Evolutionary conservation across 1,139 yeast species (phyloP), one percentile per base, ranked within the genome.

Genomic region (Saccharomycopsis hybrid): DNA sequence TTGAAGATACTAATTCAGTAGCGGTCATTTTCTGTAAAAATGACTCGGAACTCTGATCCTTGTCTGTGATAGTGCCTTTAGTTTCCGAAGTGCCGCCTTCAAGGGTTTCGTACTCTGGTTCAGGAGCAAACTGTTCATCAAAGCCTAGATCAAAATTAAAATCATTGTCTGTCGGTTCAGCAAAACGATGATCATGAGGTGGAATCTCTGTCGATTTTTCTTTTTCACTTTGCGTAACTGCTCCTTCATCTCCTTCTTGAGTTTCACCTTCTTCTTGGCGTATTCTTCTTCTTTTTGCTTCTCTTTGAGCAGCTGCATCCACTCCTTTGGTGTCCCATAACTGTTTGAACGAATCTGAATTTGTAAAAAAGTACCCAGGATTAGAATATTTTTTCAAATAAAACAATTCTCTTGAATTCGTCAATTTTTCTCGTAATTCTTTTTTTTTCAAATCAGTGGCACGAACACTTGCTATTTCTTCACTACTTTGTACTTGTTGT

Each of bases 1-100:
- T 18, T 3, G 54, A 51, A 4, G 54, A 43, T 8, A 49, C 48
- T 27, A 50, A 42, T 18, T 50, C 53, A 38, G 43, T 44, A n/a
- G 48, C 32, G 25, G 55, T 44, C 11, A 35, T 18, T 24, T 43
- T 45, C 29, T 51, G 54, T 3, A 51, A 40, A 25, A 48, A 51
- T 3, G 53, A 40, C 27, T 52, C 55, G 9, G 49, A 30, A 11
- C 11, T 28, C 5, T 4, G 4, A 13, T 29, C 29, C 28, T 35
- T 29, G n/a, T n/a, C n/a, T n/a, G n/a, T n/a, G n/a, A n/a, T n/a
- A n/a, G n/a, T n/a, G n/a, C 33, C 30, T 28, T 13, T 9, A 5
- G 39, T 32, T 5, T 43, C 41, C 27, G 50, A 13, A 11, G 29
- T 33, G 11, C n/a, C 55, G 5, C 50, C 33, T 7, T 49, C 47